Evolutionary conservation across 176 grass and related monocot species (phyloP).

Genomic region (Thinopyrum elongatum): DNA sequence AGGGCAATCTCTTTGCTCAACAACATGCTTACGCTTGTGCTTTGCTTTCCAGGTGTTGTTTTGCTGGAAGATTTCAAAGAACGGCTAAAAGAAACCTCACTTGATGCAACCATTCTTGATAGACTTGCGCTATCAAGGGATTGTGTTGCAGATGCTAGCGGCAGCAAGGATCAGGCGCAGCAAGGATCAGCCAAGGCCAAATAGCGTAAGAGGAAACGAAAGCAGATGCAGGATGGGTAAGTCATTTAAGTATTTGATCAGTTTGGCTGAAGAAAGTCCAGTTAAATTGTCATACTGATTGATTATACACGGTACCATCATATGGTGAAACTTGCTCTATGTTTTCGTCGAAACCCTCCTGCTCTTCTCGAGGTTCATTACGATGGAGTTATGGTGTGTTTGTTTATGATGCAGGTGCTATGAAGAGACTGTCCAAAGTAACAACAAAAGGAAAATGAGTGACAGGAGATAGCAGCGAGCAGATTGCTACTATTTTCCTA

Average conservation of each 20-base stretch:
- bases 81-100: not conserved
- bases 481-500: not conserved
- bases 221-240: not conserved
- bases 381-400: not conserved
- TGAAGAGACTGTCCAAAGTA: not conserved
- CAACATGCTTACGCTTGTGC: not conserved
- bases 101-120: no score
- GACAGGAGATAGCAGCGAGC: not conserved
- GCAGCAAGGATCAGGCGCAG: no score
- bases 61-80: slow-evolving; percentile 51
- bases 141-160: no score
- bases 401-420: not conserved
- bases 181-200: no score
- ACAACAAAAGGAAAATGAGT: not conserved
- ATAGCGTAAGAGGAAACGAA: no score
- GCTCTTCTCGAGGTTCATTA: not conserved
- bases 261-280: not conserved
- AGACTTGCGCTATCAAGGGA: no score
- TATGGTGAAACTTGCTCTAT: not conserved
- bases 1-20: no score
- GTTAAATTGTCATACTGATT: not conserved
- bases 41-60: slow-evolving; percentile 40
- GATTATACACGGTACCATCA: not conserved
- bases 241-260: not conserved
- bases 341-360: no score